Percentiles rank a stretch among this genome's conserved stretches.
Conservation (phyloP, 805 yeast species). For the Candida palmyrensis region DNA sequence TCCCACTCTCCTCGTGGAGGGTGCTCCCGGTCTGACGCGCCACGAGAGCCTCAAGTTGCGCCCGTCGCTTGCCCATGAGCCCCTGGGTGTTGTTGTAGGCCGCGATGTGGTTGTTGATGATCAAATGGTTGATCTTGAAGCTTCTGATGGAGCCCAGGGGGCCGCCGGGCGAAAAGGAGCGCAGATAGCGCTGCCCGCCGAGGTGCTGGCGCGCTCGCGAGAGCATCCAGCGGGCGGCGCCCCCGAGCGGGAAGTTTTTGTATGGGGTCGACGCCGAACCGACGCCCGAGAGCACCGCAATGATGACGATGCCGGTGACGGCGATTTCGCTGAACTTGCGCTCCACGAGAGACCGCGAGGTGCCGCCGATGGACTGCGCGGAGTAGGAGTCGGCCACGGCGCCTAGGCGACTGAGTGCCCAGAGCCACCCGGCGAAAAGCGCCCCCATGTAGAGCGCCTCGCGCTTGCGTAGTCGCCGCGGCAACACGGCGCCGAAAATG, state of each 20-base stretch:
- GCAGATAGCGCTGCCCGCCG: too few species aligned
- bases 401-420: slow-evolving; percentile 29
- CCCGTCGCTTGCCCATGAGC: slow-evolving; percentile 27
- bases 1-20: slow-evolving; percentile 21
- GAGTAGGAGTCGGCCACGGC: slow-evolving; percentile 21
- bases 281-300: slow-evolving; percentile 47
- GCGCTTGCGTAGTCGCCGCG: neutral
- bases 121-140: slow-evolving; percentile 18
- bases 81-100: slow-evolving; percentile 38
- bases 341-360: slow-evolving; percentile 26
- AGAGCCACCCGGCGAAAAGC: slow-evolving; percentile 26
- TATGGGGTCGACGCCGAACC: slow-evolving; percentile 47
- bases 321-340: slow-evolving; percentile 42
- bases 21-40: too few species aligned
- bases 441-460: neutral
- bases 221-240: too few species aligned
- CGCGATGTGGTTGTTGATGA: slow-evolving; percentile 26
- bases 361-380: slow-evolving; percentile 10
- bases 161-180: too few species aligned
- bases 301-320: slow-evolving; percentile 45
- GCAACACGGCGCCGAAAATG: slow-evolving; percentile 6
- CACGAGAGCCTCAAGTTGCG: slow-evolving; percentile 21
- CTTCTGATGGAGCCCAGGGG: too few species aligned
- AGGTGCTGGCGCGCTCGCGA: too few species aligned
- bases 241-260: slow-evolving; percentile 13